Percentiles rank a stretch among this genome's conserved stretches.
These are phyloP conservation scores for Phaffomyces antillensis DNA, from an alignment of 805 yeast genomes.

Conservation along the genomic window DNA sequence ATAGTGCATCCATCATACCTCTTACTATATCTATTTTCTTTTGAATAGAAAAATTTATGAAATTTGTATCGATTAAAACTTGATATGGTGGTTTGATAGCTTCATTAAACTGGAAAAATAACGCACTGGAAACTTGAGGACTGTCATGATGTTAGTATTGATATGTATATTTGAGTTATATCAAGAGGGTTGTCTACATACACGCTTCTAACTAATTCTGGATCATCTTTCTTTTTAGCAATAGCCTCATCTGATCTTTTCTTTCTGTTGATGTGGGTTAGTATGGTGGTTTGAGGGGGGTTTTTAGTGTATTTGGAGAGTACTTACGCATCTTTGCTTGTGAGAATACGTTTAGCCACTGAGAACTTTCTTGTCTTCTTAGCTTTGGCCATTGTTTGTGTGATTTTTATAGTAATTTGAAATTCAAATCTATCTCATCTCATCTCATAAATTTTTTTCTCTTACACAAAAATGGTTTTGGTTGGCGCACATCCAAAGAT, in stretches of 20 bases:
- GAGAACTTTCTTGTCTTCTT: constrained; percentile 96
- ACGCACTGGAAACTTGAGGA: constrained; percentile 94
- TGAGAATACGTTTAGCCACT: constrained; percentile 76
- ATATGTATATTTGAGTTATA: too few species aligned
- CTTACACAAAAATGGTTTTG: too few species aligned
- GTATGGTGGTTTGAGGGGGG: background rate
- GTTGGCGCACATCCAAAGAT: too few species aligned
- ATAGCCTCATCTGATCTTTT: constrained; percentile 34
- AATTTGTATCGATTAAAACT: constrained; percentile 91
- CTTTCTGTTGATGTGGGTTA: constrained; percentile 20
- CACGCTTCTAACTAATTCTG: constrained; percentile 64
- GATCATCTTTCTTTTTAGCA: constrained; percentile 47
- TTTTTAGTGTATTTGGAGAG: background rate
- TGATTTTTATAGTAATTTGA: background rate
- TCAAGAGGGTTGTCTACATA: background rate
- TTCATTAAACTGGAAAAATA: constrained; percentile 89
- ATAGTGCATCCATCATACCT: constrained; percentile 93
- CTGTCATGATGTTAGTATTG: constrained; percentile 5
- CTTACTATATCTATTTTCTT: constrained; percentile 91
- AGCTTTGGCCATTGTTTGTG: constrained; percentile 77
- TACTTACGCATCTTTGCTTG: constrained; percentile 54
- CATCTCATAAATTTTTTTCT: too few species aligned
- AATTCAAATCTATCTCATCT: background rate
- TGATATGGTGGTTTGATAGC: constrained; percentile 98
- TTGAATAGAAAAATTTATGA: constrained; percentile 92